Conservation (phyloP, 768 basidiomycete species). For the Boletus reticuloceps region DNA sequence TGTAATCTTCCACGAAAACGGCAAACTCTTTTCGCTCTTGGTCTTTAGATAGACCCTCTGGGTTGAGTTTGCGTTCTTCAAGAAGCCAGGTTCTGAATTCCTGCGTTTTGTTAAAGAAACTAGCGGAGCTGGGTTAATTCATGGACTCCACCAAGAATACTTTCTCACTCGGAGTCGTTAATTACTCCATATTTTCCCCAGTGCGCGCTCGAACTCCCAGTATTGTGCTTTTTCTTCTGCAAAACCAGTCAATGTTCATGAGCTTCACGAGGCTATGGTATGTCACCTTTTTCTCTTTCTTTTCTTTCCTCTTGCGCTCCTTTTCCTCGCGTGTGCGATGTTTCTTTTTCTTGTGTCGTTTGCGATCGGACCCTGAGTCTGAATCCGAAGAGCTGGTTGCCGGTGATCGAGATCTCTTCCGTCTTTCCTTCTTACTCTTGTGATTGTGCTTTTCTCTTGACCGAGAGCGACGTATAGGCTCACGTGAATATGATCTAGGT, state of each 20-base stretch:
- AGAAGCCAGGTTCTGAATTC: slow-evolving; percentile 94
- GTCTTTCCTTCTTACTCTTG: slow-evolving; percentile 26
- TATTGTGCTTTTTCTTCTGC: slow-evolving; percentile 56
- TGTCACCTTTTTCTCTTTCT: slow-evolving; percentile 67
- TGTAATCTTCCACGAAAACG: slow-evolving; percentile 79
- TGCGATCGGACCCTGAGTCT: slow-evolving; percentile 32
- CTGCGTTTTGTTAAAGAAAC: slow-evolving; percentile 76
- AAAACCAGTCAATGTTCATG: slow-evolving; percentile 18
- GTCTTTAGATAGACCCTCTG: slow-evolving; percentile 84
- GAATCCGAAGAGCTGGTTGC: slow-evolving; percentile 43
- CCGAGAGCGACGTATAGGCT: slow-evolving; percentile 33
- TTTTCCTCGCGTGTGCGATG: slow-evolving; percentile 44
- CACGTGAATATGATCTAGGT: slow-evolving; percentile 22
- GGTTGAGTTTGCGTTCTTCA: slow-evolving; percentile 89
- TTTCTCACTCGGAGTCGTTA: slow-evolving; percentile 73
- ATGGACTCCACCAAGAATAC: not conserved
- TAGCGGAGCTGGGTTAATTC: slow-evolving; percentile 31
- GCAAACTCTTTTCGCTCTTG: slow-evolving; percentile 84
- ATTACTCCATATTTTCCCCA: slow-evolving; percentile 95
- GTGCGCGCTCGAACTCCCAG: slow-evolving; percentile 47
- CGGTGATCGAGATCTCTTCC: slow-evolving; percentile 34
- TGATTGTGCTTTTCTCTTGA: slow-evolving; percentile 29
- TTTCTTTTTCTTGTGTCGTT: slow-evolving; percentile 44
- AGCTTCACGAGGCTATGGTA: not conserved
- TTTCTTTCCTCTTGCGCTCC: slow-evolving; percentile 59